Percentiles rank a stretch among this genome's conserved stretches.
These are phyloP conservation scores for Fusarium irregulare DNA, from an alignment of 2,329 filamentous ascomycete genomes.

Conservation along the genomic window DNA sequence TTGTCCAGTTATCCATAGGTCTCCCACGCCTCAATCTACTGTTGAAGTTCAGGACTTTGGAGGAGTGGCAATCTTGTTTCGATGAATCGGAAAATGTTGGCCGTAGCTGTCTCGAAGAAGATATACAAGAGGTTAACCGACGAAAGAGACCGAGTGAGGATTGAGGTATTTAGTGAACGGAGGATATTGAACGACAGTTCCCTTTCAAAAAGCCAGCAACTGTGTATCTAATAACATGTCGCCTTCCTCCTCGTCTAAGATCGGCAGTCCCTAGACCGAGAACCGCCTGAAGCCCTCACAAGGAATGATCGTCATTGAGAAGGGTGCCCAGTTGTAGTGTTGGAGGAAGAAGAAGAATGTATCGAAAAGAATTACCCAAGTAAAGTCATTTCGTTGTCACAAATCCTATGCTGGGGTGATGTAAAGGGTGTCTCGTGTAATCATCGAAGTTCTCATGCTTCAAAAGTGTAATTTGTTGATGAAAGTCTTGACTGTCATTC, in stretches of 20 bases:
- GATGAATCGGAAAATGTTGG: constrained; percentile 6
- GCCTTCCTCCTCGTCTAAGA: background rate
- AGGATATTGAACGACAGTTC: constrained; percentile 29
- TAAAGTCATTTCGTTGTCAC: background rate
- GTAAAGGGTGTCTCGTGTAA: background rate
- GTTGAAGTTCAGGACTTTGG: constrained; percentile 25
- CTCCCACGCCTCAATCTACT: constrained; percentile 27
- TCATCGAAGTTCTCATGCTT: background rate
- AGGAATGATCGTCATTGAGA: background rate
- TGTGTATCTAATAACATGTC: background rate
- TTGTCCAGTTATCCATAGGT: constrained; percentile 31
- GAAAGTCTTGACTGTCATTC: background rate
- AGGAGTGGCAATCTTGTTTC: constrained; percentile 37
- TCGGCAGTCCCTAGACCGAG: too few species aligned
- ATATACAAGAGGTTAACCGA: constrained; percentile 32
- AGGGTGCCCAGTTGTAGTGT: background rate
- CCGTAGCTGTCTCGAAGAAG: constrained; percentile 29
- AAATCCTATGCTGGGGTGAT: background rate
- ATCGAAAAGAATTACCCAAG: background rate
- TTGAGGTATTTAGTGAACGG: constrained; percentile 20
- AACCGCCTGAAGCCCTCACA: background rate
- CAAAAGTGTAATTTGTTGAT: background rate
- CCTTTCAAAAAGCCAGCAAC: background rate
- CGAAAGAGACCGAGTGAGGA: background rate
- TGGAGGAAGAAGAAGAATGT: background rate